Evolutionary conservation across 257 asterid genomes (phyloP).

Genomic region (Petunia secreta): DNA sequence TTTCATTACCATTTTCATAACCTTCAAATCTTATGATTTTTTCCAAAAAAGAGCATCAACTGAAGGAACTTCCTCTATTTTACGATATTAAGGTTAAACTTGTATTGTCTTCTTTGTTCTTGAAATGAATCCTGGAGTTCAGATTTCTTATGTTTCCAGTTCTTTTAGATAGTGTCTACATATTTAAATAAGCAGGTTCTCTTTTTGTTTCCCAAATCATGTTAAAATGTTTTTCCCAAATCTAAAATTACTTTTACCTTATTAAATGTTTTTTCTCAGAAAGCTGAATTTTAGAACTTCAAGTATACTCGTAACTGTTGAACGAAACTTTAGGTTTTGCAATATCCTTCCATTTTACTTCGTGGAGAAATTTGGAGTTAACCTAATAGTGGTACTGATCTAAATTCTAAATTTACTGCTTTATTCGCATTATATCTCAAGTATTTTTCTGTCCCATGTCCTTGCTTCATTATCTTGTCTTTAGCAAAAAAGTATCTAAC

Average conservation of each 20-base stretch:
- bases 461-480: not conserved
- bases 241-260: too few species aligned
- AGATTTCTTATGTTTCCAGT: not conserved
- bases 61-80: not conserved
- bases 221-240: not conserved
- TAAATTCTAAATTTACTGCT: not conserved
- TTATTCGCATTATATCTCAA: not conserved
- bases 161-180: conserved; percentile 15
- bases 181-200: not conserved
- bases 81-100: not conserved
- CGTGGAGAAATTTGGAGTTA: not conserved
- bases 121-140: not conserved
- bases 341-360: not conserved
- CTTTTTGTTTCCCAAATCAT: not conserved
- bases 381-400: not conserved
- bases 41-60: not conserved
- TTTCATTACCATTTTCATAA: not conserved
- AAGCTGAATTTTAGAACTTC: not conserved
- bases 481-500: not conserved
- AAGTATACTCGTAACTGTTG: not conserved
- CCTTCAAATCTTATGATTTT: not conserved
- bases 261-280: not conserved
- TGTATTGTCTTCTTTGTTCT: not conserved
- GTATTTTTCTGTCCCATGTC: not conserved
- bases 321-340: not conserved